Base-by-base conservation (phyloP, 2,329 filamentous ascomycete species). In the Pseudogymnoascus sp. region DNA sequence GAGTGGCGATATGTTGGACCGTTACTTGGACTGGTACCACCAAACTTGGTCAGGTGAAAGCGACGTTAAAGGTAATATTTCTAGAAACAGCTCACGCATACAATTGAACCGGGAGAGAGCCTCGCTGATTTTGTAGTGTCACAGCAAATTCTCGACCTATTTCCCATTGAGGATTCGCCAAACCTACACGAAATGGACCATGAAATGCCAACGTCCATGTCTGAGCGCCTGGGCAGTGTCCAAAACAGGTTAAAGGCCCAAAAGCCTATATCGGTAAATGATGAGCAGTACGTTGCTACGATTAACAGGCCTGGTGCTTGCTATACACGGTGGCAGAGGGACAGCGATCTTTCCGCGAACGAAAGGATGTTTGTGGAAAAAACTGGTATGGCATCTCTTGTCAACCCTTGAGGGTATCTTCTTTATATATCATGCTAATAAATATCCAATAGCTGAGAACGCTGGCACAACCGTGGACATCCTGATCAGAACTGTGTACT, bases 1-100 rank as follows among this genome's bases (percentile, higher is more conserved):
- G 83, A 79, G 77, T 2, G 76, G 79, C 4, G 76, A 80, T 21
- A 81, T 88, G 66, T 76, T 93, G 38, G 89, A 93, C 69, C 83
- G 88, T 65, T 93, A 92, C 70, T 80, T 96, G 74, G 84, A 91
- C 74, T 95, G 89, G 86, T 93, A 89, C 72, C 86, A 90, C 71
- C 80, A 81, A 64, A 87, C 81, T 50, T 90, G 86, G 79, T 74
- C 84, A 53, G 78, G 79, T 66, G 78, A 82, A 63, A 73, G 70
- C 17, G 72, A 76, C 50, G 69, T 73, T 11, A 76, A 74, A 66
- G 74, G 76, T 75, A 75, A 72, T 68, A 64, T 28, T 19, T 36
- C 17, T 13, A 8, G 53, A 31, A 23, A 61, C 38, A 36, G 26
- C 38, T 60, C 61, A 17, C n/a, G 11, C 26, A 26, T 26, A 13